Conservation (phyloP, 2,329 filamentous ascomycete genomes). For the Mycosphaerelloides madeirae region DNA sequence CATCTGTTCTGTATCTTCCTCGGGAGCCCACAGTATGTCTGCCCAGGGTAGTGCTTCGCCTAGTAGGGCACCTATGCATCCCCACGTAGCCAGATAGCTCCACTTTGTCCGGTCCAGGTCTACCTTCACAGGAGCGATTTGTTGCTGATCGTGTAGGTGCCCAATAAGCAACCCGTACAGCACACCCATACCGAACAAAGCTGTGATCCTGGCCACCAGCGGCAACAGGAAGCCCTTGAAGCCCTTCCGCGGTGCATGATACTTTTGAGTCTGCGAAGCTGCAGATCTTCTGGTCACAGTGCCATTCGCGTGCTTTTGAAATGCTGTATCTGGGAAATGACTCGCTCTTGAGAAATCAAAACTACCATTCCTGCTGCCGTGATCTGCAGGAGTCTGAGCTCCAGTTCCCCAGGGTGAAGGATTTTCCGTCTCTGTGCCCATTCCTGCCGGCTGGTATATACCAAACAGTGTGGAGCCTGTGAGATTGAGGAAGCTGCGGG, state of each 20-base stretch:
- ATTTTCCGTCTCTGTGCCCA: conserved; percentile 51
- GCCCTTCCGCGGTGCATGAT: conserved; percentile 17
- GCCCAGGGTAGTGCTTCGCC: conserved; percentile 81
- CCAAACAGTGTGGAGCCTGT: conserved; percentile 85
- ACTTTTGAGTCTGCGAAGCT: conserved; percentile 16
- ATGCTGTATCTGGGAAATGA: conserved; percentile 19
- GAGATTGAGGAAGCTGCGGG: conserved; percentile 76
- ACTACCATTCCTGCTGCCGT: conserved; percentile 17
- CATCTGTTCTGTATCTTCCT: conserved; percentile 37
- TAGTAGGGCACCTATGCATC: conserved; percentile 67
- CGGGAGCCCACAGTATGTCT: conserved; percentile 65
- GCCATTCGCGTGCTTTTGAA: conserved; percentile 21
- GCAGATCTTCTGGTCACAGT: conserved; percentile 24
- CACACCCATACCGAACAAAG: conserved; percentile 75
- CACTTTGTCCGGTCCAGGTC: conserved; percentile 53
- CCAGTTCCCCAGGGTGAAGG: conserved; percentile 68
- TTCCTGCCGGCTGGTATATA: conserved; percentile 72
- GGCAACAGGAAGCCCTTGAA: conserved; percentile 42
- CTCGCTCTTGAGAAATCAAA: conserved; percentile 23
- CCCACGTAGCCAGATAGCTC: conserved; percentile 77
- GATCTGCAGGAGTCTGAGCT: conserved; percentile 58
- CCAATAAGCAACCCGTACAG: conserved; percentile 78
- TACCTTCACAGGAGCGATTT: conserved; percentile 59
- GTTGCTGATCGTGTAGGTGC: conserved; percentile 67
- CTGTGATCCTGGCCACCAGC: conserved; percentile 26